These are phyloP conservation scores for Hypomontagnella submonticulosa DNA, from an alignment of 495 filamentous ascomycete genomes.

Conservation along the genomic window DNA sequence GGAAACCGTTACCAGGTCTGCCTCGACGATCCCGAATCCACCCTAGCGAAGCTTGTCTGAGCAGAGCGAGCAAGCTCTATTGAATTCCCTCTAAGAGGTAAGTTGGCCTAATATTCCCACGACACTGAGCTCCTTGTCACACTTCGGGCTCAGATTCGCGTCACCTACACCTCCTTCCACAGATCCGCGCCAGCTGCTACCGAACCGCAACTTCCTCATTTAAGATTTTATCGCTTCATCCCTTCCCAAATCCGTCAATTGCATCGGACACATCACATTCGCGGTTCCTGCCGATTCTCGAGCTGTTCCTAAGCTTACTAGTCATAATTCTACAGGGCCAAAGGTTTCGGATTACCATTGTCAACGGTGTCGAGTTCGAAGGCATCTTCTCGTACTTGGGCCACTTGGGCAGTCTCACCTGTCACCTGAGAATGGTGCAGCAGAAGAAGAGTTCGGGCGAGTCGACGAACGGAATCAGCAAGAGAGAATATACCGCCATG, in stretches of 20 bases:
- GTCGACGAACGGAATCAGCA: conserved; percentile 55
- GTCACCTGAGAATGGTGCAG: conserved; percentile 86
- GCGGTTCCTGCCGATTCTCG: conserved; percentile 20
- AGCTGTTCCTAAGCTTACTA: conserved; percentile 36
- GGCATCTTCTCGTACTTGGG: conserved; percentile 74
- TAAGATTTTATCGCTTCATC: conserved; percentile 25
- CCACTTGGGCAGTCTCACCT: conserved; percentile 68
- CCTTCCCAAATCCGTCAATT: conserved; percentile 34
- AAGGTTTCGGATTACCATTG: conserved; percentile 72
- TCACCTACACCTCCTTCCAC: conserved; percentile 45
- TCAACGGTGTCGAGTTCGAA: conserved; percentile 76
- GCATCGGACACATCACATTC: conserved; percentile 15
- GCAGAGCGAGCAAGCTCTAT: conserved; percentile 36
- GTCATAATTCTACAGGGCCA: conserved; percentile 66
- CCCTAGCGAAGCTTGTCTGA: conserved; percentile 38
- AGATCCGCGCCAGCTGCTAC: conserved; percentile 42
- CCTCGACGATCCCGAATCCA: conserved; percentile 9
- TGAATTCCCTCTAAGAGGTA: conserved; percentile 39
- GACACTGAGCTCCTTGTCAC: conserved; percentile 38
- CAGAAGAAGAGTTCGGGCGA: conserved; percentile 63
- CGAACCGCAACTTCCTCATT: conserved; percentile 39
- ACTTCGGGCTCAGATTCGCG: conserved; percentile 41
- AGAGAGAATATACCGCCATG: conserved; percentile 69
- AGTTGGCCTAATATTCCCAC: conserved; percentile 32
- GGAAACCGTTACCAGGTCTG: conserved; percentile 35